Base-by-base conservation (phyloP, 169 alveolate genomes). In the Babesia divergens region DNA sequence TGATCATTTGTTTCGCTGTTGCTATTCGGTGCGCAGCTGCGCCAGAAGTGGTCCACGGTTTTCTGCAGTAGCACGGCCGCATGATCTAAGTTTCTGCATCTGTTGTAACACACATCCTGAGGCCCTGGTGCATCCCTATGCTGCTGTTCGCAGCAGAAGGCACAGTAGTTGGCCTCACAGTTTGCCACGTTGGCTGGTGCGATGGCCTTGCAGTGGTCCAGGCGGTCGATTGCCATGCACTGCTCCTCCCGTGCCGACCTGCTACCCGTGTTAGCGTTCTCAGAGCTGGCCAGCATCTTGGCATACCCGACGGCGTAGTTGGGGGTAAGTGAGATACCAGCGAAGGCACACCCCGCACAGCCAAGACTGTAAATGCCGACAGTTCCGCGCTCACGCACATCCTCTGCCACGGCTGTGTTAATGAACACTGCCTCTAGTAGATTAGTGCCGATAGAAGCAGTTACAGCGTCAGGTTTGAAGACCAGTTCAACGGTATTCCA, bases 291-390 rank as follows among this genome's bases (percentile, higher is more conserved):
- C 16, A 31, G 31, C 44, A 13, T 29, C 26, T 38, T 52, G 51
- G 32, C 26, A n/a, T 11, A 24, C 20, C 76, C 66, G 40, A 53
- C 65, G 38, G 66, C 76, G 34, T 87, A 86, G 40, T 77, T 83
- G 22, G 92, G 92, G 40, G 50, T 81, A 40, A 87, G 65, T 26
- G 81, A 42, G 35, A 91, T 74, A 46, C 84, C 69, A 20, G 94
- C 59, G 74, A 89, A 91, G 1, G 95, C 93, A n/a, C 87, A 86
- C 16, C 91, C 91, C n/a, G 84, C 83, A 69, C 95, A 91, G 24
- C 83, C 82, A 55, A 84, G 58, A 34, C 92, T 80, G 42, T 90
- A 49, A 26, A 91, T 75, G 18, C 94, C 95, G 0, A 91, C 84
- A 43, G 91, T 51, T 7, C 93, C 90, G 13, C 90, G 89, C 18